Base-by-base conservation (phyloP, 257 asterid genomes). In the Ballota nigra region DNA sequence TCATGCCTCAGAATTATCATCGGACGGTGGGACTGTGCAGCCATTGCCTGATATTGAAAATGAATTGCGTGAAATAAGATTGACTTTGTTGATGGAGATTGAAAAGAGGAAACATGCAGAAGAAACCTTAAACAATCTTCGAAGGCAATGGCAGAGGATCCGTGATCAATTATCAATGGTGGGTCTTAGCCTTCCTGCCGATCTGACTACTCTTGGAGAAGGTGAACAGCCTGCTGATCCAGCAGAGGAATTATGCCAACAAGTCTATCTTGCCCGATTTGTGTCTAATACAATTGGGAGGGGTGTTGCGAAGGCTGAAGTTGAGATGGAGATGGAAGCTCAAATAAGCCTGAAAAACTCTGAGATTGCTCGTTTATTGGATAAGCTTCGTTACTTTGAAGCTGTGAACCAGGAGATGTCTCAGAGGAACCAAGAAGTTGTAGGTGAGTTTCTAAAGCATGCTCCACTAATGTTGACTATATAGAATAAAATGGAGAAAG, bases 331-430 rank as follows among this genome's bases (percentile, higher is more conserved):
- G 84, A 89, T 87, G 95, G 96, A 92, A 80, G 89, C 89, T 74
- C 95, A 82, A 73, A 62, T 92, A 66, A 87, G 88, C 81, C 69
- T 70, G 53, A 95, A 95, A 82, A 89, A 92, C 84, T 45, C 74
- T 57, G 99, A 95, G 77, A 88, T 92, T 66, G 86, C 96, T 71
- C 95, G 99, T 22, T 75, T 95, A 71, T 81, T 82, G 84, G 98
- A 95, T 78, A 88, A 81, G 77, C 92, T 95, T 58, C 96, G 66
- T 77, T 95, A 92, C 77, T 92, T 89, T 34, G 98, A 92, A 78
- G 89, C 99, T 66, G 97, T 92, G 80, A 95, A 89, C 77, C 89
- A 86, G 79, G 95, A 95, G 86, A 92, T 95, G 99, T 95, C 98
- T 62, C 98, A 89, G 70, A 85, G 99, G 81, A 95, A 92, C 81